phyloP scores from a whole-genome alignment of 2,329 filamentous ascomycete species.

The Fusarium anthophilum region DNA sequence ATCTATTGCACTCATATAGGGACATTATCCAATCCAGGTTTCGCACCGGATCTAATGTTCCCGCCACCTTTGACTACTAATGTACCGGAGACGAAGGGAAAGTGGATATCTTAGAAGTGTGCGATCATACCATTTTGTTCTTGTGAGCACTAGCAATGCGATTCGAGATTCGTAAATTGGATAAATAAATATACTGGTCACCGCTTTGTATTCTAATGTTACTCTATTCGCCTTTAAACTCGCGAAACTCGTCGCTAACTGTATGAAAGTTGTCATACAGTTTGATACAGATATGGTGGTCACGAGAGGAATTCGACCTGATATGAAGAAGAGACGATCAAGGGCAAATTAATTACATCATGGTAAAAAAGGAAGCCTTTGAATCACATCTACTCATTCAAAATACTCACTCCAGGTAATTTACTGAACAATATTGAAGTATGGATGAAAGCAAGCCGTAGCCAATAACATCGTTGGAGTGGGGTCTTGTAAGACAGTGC shows the following conservation, averaged over 20 bases:
- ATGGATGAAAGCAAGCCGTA: neutral
- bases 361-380: neutral
- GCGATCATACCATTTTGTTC: neutral
- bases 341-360: neutral
- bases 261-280: neutral
- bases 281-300: too few species aligned
- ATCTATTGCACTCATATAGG: neutral
- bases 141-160: too few species aligned
- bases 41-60: neutral
- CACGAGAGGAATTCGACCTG: neutral
- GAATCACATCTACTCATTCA: neutral
- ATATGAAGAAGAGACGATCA: neutral
- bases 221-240: neutral
- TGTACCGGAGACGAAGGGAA: neutral
- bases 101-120: neutral
- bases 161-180: too few species aligned
- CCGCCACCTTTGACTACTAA: neutral
- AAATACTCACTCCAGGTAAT: neutral
- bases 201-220: neutral
- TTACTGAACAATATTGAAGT: neutral
- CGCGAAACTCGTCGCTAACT: neutral
- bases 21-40: neutral
- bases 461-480: neutral
- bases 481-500: constrained; percentile 3
- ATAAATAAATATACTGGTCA: neutral